A percentile compares a stretch with the other conserved stretches of the same genome.
Conservation (phyloP, 2,329 filamentous ascomycete genomes). For the Cordyceps cicadae region DNA sequence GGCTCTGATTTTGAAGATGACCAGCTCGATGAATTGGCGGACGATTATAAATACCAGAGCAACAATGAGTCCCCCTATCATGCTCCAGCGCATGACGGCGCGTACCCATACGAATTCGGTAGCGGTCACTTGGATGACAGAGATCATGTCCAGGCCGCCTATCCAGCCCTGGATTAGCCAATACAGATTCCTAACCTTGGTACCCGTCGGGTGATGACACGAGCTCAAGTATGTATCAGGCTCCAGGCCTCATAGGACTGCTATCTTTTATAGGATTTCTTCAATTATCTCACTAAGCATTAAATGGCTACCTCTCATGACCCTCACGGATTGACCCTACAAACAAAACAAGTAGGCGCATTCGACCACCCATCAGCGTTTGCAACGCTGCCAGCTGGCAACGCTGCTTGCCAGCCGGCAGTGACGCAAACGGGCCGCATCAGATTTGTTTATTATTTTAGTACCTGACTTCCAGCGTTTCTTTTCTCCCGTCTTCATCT, state of each 20-base stretch:
- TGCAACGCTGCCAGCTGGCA: background rate
- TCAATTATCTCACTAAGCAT: too few species aligned
- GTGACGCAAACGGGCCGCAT: background rate
- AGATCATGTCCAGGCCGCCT: background rate
- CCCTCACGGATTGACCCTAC: too few species aligned
- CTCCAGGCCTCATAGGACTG: too few species aligned
- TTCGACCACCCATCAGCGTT: background rate
- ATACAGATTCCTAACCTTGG: too few species aligned
- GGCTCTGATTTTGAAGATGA: slow-evolving; percentile 4
- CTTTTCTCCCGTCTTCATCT: background rate
- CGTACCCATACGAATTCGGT: background rate
- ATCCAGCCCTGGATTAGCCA: slow-evolving; percentile 5
- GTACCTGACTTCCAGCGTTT: background rate
- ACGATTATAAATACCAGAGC: background rate
- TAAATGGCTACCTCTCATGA: background rate
- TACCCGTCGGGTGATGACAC: too few species aligned
- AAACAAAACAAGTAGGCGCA: background rate
- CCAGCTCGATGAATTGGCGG: background rate
- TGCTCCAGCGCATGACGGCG: background rate
- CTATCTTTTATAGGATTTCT: too few species aligned
- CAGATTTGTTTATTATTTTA: background rate
- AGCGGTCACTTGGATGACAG: background rate
- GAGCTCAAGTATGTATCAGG: too few species aligned
- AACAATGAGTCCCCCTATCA: background rate
- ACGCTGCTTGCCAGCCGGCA: background rate